Percentiles rank a stretch among this genome's conserved stretches.
Evolutionary conservation across 257 asterid species (phyloP).

Genomic region (Plantago major): DNA sequence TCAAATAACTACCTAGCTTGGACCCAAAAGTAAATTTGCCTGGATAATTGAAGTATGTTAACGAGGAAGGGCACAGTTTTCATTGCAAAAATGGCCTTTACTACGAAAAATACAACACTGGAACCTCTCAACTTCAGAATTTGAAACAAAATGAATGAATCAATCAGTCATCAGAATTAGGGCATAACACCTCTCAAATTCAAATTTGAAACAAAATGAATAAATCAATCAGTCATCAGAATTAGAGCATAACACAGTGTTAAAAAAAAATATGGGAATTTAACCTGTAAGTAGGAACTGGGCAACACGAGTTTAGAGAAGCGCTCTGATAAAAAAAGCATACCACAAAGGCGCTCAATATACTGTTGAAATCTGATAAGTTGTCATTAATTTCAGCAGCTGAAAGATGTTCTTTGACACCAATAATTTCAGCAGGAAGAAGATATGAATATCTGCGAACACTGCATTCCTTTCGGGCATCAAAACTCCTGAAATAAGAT

Average conservation of each 20-base stretch:
- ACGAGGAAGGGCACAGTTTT: background rate
- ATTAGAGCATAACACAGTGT: conserved; percentile 10
- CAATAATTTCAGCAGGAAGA: conserved; percentile 83
- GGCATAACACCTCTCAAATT: background rate
- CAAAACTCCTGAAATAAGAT: conserved; percentile 67
- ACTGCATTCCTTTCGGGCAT: conserved; percentile 79
- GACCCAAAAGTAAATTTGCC: background rate
- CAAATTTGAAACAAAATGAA: background rate
- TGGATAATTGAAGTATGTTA: background rate
- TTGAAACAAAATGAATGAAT: conserved; percentile 2
- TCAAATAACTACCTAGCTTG: conserved; percentile 10
- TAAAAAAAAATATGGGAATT: background rate
- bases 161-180: conserved; percentile 11
- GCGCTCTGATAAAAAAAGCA: background rate
- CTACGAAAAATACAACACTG: no score
- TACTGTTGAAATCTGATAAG: conserved; percentile 56
- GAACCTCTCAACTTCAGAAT: background rate
- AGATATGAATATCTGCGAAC: conserved; percentile 84
- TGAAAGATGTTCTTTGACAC: conserved; percentile 48
- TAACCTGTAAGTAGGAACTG: background rate
- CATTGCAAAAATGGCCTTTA: background rate
- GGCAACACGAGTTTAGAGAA: no score
- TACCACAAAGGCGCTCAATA: conserved; percentile 80
- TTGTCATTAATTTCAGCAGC: conserved; percentile 62
- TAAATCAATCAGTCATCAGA: conserved; percentile 8